A percentile compares a stretch with the other conserved stretches of the same genome.
These are phyloP conservation scores for Colletotrichum lindemuthianum DNA, from an alignment of 2,329 filamentous ascomycete genomes.

Conservation along the genomic window DNA sequence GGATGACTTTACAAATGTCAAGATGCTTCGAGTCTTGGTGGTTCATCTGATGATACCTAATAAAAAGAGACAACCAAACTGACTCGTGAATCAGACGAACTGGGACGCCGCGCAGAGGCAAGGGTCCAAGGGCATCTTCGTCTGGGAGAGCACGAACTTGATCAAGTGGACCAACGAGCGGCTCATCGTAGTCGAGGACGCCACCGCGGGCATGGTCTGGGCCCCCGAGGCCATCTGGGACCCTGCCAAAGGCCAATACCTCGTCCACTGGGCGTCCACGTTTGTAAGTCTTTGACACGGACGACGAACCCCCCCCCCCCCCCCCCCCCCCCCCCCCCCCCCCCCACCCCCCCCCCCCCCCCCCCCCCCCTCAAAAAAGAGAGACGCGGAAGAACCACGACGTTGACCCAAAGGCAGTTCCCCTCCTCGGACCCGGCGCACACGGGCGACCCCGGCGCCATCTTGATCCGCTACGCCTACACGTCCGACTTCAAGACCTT, in stretches of 20 bases:
- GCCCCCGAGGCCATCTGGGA: slow-evolving; percentile 50
- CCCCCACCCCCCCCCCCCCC: no score
- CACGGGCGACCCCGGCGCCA: slow-evolving; percentile 55
- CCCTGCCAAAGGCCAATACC: slow-evolving; percentile 46
- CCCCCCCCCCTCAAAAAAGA: no score
- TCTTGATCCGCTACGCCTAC: slow-evolving; percentile 63
- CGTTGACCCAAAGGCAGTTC: slow-evolving; percentile 48
- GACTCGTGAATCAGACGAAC: slow-evolving; percentile 49
- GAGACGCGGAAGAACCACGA: neutral
- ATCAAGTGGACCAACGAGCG: slow-evolving; percentile 60
- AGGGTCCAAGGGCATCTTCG: slow-evolving; percentile 61
- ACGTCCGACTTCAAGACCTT: slow-evolving; percentile 66
- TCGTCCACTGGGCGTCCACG: slow-evolving; percentile 59
- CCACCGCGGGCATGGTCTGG: slow-evolving; percentile 68
- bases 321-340: no score
- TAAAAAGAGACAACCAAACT: neutral
- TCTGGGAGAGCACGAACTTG: slow-evolving; percentile 65
- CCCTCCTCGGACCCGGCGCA: slow-evolving; percentile 57
- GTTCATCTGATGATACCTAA: neutral
- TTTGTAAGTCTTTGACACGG: slow-evolving; percentile 54
- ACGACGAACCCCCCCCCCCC: no score
- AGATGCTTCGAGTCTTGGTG: no score
- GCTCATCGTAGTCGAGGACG: slow-evolving; percentile 60
- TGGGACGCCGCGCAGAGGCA: slow-evolving; percentile 63
- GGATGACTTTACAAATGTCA: no score